A percentile compares a stretch with the other conserved stretches of the same genome.
Evolutionary conservation across 2,329 filamentous ascomycete genomes (phyloP).

Genomic region (Corynespora cassiicola): DNA sequence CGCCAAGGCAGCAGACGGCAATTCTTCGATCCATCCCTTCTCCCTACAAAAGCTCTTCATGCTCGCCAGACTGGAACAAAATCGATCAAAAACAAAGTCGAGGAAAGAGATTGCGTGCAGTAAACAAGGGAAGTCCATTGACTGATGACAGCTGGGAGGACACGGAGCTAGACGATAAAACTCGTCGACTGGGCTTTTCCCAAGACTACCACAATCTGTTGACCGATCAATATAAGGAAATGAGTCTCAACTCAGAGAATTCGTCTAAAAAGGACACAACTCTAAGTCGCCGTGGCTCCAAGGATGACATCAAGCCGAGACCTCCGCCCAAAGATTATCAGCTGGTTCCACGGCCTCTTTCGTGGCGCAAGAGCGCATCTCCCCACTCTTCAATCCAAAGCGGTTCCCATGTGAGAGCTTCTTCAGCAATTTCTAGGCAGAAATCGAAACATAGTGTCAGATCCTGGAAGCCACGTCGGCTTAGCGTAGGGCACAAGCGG

Average conservation of each 20-base stretch:
- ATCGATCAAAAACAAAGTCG: too few species aligned
- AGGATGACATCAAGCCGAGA: neutral
- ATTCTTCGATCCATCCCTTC: neutral
- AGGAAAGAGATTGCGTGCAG: constrained; percentile 17
- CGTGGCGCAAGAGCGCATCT: constrained; percentile 32
- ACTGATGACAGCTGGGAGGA: constrained; percentile 24
- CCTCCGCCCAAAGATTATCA: constrained; percentile 11
- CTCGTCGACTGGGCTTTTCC: constrained; percentile 30
- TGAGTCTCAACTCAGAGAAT: constrained; percentile 13
- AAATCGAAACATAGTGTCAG: constrained; percentile 17
- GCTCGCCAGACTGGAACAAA: neutral
- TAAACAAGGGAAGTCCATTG: constrained; percentile 18
- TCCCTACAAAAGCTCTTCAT: too few species aligned
- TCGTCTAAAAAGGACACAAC: too few species aligned
- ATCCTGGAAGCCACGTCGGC: constrained; percentile 22
- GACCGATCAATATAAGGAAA: constrained; percentile 29
- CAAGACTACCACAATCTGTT: constrained; percentile 39
- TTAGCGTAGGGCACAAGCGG: constrained; percentile 5
- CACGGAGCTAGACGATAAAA: constrained; percentile 24
- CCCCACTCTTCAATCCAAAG: too few species aligned
- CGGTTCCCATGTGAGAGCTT: too few species aligned
- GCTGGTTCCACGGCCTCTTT: constrained; percentile 21
- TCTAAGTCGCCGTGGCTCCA: too few species aligned
- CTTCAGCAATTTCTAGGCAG: neutral
- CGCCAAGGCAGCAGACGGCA: constrained; percentile 13